Evolutionary conservation across 495 filamentous ascomycete genomes (phyloP).

Genomic region (Xylaria bambusicola): DNA sequence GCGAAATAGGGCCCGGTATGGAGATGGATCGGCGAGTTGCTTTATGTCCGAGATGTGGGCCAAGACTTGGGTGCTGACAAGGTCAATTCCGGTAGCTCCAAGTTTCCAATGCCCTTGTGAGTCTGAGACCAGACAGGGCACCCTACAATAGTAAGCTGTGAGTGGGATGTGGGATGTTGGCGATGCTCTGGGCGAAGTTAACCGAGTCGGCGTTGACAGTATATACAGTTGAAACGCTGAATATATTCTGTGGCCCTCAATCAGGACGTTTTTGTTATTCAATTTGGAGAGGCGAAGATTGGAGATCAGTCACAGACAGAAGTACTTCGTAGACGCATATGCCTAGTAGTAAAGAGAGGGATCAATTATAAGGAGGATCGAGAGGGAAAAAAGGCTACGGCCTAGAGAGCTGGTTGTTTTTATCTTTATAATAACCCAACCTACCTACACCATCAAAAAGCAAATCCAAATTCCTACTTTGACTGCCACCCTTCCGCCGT

Average conservation of each 20-base stretch:
- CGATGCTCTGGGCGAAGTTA: background rate
- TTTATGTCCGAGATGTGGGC: conserved; percentile 22
- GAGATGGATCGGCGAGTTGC: conserved; percentile 17
- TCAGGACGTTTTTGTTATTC: too few relatives aligned
- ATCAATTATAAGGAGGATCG: background rate
- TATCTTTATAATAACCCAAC: conserved; percentile 13
- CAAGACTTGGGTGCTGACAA: conserved; percentile 14
- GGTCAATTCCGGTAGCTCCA: conserved; percentile 18
- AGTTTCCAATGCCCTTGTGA: conserved; percentile 13
- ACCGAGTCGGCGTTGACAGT: background rate
- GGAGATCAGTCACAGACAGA: too few relatives aligned
- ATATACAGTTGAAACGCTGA: background rate
- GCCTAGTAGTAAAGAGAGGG: background rate
- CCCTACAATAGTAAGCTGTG: conserved; percentile 16
- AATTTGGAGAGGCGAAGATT: background rate
- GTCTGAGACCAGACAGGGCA: conserved; percentile 9
- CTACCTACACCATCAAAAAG: background rate
- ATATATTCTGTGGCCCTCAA: background rate
- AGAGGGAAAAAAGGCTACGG: background rate
- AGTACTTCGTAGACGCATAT: background rate
- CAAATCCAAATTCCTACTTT: background rate
- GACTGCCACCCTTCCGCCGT: background rate
- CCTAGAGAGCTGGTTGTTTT: conserved; percentile 1
- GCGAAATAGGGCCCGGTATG: conserved; percentile 13
- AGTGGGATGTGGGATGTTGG: background rate